Evolutionary conservation across 23 red algal species (phyloP).

Genomic region (Pyropia haitanensis): DNA sequence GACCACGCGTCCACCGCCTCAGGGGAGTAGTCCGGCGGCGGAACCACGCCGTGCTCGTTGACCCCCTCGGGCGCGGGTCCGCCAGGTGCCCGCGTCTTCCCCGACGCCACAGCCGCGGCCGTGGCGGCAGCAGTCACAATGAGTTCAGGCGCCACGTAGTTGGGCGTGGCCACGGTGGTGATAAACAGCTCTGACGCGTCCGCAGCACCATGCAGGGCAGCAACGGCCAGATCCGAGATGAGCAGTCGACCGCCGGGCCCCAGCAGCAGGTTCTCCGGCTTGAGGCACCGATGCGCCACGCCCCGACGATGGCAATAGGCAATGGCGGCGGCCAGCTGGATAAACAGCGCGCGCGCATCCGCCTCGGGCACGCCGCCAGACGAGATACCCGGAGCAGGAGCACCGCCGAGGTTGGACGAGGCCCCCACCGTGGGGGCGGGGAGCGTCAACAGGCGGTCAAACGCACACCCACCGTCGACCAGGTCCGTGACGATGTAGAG

Average conservation of each 20-base stretch:
- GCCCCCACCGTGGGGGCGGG: not conserved
- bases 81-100: slow-evolving; percentile 1
- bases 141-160: slow-evolving; percentile 16
- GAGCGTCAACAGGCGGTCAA: slow-evolving; percentile 56
- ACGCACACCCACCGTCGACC: slow-evolving; percentile 88
- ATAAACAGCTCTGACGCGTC: not conserved
- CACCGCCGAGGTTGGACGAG: no score
- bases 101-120: not conserved
- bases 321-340: slow-evolving; percentile 49
- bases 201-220: slow-evolving; percentile 1
- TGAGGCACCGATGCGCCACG: slow-evolving; percentile 83
- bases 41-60: slow-evolving; percentile 15
- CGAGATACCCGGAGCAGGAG: not conserved
- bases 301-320: slow-evolving; percentile 50
- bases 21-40: not conserved
- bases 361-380: slow-evolving; percentile 44
- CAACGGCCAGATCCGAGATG: slow-evolving; percentile 79
- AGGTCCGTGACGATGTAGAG: slow-evolving; percentile 95
- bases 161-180: slow-evolving; percentile 8
- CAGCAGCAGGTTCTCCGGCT: slow-evolving; percentile 84
- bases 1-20: slow-evolving; percentile 8
- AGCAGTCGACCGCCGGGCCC: slow-evolving; percentile 33
- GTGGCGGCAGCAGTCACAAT: slow-evolving; percentile 1
- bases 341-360: slow-evolving; percentile 51
- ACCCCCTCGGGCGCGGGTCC: slow-evolving; percentile 17